phyloP scores from a whole-genome alignment of 306 rosid genomes.

The Hippophae gyantsensis region DNA sequence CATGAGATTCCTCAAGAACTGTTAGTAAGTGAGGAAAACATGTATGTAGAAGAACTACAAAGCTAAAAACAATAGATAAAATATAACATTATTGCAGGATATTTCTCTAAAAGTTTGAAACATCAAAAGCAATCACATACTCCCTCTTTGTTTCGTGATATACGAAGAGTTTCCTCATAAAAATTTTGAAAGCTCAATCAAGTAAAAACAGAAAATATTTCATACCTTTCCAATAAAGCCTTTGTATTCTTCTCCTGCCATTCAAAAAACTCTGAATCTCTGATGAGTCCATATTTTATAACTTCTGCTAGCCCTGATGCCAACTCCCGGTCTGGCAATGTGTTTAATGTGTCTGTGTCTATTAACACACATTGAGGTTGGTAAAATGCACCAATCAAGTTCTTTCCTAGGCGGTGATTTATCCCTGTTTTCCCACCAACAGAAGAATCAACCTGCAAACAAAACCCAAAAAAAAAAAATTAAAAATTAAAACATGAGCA shows the following conservation, averaged over 20 bases:
- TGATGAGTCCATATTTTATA: conserved; percentile 81
- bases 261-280: conserved; percentile 85
- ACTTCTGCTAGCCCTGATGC: conserved; percentile 96
- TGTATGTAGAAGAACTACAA: no score
- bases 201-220: background rate
- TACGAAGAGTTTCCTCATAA: background rate
- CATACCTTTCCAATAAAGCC: conserved; percentile 66
- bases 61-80: no score
- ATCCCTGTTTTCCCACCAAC: conserved; percentile 98
- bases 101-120: background rate
- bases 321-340: conserved; percentile 80
- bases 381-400: conserved; percentile 88
- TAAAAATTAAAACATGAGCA: background rate
- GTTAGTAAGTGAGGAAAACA: no score
- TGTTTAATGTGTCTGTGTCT: conserved; percentile 72
- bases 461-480: background rate
- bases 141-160: conserved; percentile 7
- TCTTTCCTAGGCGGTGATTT: conserved; percentile 91
- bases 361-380: conserved; percentile 90
- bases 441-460: conserved; percentile 84
- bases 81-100: background rate
- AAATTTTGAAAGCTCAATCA: no score
- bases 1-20: background rate
- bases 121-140: background rate
- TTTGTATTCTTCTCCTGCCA: conserved; percentile 92